A percentile compares a stretch with the other conserved stretches of the same genome.
Evolutionary conservation across 441 rosid species (phyloP).

Genomic region (Gossypium armourianum): DNA sequence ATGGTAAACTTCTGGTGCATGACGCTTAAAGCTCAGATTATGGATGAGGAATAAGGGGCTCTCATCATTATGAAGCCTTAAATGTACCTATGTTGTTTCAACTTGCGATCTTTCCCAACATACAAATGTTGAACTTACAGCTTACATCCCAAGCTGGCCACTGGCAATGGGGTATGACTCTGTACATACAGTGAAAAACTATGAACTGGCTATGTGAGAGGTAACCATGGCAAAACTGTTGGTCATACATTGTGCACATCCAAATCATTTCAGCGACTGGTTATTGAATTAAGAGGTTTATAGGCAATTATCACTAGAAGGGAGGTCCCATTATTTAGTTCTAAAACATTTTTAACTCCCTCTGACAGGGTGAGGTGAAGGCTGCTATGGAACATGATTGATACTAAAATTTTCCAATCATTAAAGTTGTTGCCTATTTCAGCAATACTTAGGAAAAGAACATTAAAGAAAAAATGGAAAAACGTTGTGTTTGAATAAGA

Average conservation of each 20-base stretch:
- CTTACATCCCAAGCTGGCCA: background rate
- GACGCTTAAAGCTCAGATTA: background rate
- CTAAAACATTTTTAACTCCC: background rate
- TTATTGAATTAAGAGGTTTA: background rate
- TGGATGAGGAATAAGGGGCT: background rate
- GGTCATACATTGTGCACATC: background rate
- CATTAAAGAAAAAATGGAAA: background rate
- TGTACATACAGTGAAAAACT: background rate
- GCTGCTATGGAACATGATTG: background rate
- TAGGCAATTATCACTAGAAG: background rate
- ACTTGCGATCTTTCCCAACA: background rate
- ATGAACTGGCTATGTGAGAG: background rate
- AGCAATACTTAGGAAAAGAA: background rate
- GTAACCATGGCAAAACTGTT: background rate
- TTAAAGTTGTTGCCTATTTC: background rate
- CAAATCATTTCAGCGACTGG: background rate
- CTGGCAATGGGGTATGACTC: background rate
- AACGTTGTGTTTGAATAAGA: background rate
- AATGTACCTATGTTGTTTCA: background rate
- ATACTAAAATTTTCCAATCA: background rate
- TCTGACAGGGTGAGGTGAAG: slow-evolving; percentile 4
- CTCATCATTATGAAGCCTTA: background rate
- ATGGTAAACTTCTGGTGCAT: background rate
- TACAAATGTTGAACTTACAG: background rate
- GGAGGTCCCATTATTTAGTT: background rate